Conservation (phyloP, 2,329 filamentous ascomycete species). For the Escovopsis sp. region DNA sequence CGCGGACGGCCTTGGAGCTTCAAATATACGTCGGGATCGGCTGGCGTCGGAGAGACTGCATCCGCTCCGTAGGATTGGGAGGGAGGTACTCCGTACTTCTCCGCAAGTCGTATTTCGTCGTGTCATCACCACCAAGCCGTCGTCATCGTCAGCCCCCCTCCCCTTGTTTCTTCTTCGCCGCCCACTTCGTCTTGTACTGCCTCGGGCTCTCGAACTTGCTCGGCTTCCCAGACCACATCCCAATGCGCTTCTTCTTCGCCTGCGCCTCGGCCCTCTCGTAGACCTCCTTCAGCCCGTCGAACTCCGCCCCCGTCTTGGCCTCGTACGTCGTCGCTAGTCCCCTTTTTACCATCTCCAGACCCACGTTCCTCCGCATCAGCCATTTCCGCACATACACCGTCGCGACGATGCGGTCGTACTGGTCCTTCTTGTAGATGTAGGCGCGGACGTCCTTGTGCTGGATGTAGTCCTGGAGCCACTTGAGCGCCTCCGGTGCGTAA, state of each 20-base stretch:
- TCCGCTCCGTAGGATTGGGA: no score
- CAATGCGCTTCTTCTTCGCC: slow-evolving; percentile 48
- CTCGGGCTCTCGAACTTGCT: slow-evolving; percentile 65
- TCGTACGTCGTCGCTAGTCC: slow-evolving; percentile 89
- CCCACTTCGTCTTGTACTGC: slow-evolving; percentile 56
- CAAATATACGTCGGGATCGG: no score
- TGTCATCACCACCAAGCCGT: no score
- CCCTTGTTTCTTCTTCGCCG: slow-evolving; percentile 6
- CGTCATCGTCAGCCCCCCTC: background rate
- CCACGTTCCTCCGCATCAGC: slow-evolving; percentile 62
- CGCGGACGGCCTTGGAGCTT: no score
- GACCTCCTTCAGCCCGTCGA: slow-evolving; percentile 51
- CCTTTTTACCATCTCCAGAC: slow-evolving; percentile 71
- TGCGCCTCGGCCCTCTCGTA: slow-evolving; percentile 52
- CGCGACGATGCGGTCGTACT: slow-evolving; percentile 82
- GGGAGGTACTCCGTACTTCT: no score
- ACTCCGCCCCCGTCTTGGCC: slow-evolving; percentile 78
- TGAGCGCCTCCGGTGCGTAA: slow-evolving; percentile 62
- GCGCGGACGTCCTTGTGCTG: slow-evolving; percentile 59
- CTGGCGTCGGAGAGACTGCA: no score
- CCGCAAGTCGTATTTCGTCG: no score
- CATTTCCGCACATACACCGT: slow-evolving; percentile 62
- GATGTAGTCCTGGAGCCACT: slow-evolving; percentile 65
- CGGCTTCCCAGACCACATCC: slow-evolving; percentile 59
- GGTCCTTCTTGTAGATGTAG: slow-evolving; percentile 72